A percentile compares a stretch with the other conserved stretches of the same genome.
Conservation (phyloP, 75 land plant species). For the Larix kaempferi region DNA sequence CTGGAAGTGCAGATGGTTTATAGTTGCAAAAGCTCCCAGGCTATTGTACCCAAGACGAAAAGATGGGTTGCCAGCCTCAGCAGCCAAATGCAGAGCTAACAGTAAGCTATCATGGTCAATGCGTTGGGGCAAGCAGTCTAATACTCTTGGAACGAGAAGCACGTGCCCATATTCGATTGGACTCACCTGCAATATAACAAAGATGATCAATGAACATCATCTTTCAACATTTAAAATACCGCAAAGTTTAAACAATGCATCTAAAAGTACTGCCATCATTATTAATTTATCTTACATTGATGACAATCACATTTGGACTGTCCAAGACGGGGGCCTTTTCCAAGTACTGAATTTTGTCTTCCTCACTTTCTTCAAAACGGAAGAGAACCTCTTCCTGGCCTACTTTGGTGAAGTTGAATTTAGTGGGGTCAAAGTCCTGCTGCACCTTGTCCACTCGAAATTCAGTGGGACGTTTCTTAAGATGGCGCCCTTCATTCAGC, state of each 20-base stretch:
- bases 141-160: slow-evolving; percentile 77
- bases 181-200: slow-evolving; percentile 60
- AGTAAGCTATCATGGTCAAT: slow-evolving; percentile 76
- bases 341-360: slow-evolving; percentile 20
- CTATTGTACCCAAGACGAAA: slow-evolving; percentile 95
- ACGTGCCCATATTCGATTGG: slow-evolving; percentile 99
- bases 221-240: not conserved
- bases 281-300: slow-evolving; percentile 57
- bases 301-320: slow-evolving; percentile 77
- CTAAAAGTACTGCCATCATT: too few species aligned
- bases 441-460: slow-evolving; percentile 90
- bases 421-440: slow-evolving; percentile 81
- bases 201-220: not conserved
- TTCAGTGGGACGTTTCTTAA: slow-evolving; percentile 92
- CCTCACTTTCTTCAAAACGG: slow-evolving; percentile 62
- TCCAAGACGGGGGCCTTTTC: slow-evolving; percentile 44
- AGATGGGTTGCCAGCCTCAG: slow-evolving; percentile 70
- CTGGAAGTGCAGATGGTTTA: slow-evolving; percentile 98
- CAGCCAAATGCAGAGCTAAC: slow-evolving; percentile 80
- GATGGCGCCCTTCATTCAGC: slow-evolving; percentile 96
- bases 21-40: slow-evolving; percentile 98
- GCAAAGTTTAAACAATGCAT: not conserved
- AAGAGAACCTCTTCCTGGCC: slow-evolving; percentile 94
- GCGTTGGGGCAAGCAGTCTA: slow-evolving; percentile 77
- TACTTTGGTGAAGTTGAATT: slow-evolving; percentile 97